Evolutionary conservation across 2,329 filamentous ascomycete species (phyloP), one percentile per base, ranked within the genome.

Genomic region (Exutisphaerella laricina): DNA sequence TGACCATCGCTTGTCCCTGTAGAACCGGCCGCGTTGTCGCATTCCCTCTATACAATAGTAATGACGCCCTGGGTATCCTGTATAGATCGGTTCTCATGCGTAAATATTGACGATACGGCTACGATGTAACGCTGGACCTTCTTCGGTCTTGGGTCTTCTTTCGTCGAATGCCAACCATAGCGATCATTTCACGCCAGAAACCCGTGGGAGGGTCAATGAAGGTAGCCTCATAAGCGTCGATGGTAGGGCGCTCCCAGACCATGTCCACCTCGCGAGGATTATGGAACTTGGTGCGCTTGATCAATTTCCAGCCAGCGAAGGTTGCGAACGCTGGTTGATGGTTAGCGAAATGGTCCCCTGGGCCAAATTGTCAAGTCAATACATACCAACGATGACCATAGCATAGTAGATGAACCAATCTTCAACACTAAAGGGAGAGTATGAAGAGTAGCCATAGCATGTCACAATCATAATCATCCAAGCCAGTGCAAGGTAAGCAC

Each of bases 281-380:
- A 12, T 80, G 66, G 41, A 77, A 67, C 46, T 69, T 72, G 4
- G 81, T 85, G 38, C 67, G 67, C 66, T 83, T 78, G 60, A 80
- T 16, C 1, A 85, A 3, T 65, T 86, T 86, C 80, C 80, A 86
- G 56, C 66, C 66, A 32, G 73, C 36, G 60, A 73, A 84, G 7
- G 77, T 60, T 21, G 18, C 20, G 34, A 25, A 21, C 10, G 9
- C n/a, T n/a, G n/a, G n/a, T n/a, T n/a, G n/a, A n/a, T n/a, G n/a
- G n/a, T n/a, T n/a, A n/a, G n/a, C n/a, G n/a, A n/a, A n/a, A n/a
- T n/a, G n/a, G n/a, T n/a, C n/a, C n/a, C n/a, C n/a, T n/a, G n/a
- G 2, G 18, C 23, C 12, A 13, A 7, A 16, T 10, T 3, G 8
- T 13, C 8, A 8, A 9, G 13, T 12, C 1, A 2, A 2, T n/a